Base-by-base conservation (phyloP, 768 basidiomycete species). In the Lactarius akahatsu region DNA sequence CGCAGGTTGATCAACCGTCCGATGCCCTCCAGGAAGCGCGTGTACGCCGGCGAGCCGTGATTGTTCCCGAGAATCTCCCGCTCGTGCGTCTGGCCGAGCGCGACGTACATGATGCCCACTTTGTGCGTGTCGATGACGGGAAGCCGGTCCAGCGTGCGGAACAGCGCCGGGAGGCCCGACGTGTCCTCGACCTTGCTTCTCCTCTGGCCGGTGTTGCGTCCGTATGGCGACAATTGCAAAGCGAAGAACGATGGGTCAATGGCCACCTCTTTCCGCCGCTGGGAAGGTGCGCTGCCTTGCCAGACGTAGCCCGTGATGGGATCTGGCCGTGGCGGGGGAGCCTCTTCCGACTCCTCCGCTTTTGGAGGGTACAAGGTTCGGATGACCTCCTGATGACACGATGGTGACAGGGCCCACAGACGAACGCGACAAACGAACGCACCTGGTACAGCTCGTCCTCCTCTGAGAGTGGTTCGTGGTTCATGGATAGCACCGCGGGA, bases 51-150 rank as follows among this genome's bases (percentile, higher is more conserved):
- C 0, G 96, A 98, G 9, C 97, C 97, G 74, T 96, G 89, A 1
- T 86, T 85, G 75, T 99, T 99, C 64, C 83, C 82, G 23, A 99
- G 82, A 61, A 98, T 98, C 63, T 96, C 93, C 20, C 78, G 76
- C 74, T 98, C 96, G 43, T 85, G 78, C 9, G 81, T 87, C 76
- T 98, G 97, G 2, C 93, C 94, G 4, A 94, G 92, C 0, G 91
- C 96, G 55, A 95, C 96, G 72, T 98, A 99, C 79, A 99, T 83
- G 64, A 99, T 90, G 4, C 94, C 97, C 41, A 98, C 90, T 76
- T 97, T 96, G 77, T 98, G 94, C 0, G 92, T 95, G 76, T 99
- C 97, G 67, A 99, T 96, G 71, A 98, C 94, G 0, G 95, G 96
- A 50, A 91, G 90, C 52, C 84, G 80, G 71, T 97, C 94, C 55